phyloP scores from a whole-genome alignment of 2,329 filamentous ascomycete species.

The Sarocladium kiliense region DNA sequence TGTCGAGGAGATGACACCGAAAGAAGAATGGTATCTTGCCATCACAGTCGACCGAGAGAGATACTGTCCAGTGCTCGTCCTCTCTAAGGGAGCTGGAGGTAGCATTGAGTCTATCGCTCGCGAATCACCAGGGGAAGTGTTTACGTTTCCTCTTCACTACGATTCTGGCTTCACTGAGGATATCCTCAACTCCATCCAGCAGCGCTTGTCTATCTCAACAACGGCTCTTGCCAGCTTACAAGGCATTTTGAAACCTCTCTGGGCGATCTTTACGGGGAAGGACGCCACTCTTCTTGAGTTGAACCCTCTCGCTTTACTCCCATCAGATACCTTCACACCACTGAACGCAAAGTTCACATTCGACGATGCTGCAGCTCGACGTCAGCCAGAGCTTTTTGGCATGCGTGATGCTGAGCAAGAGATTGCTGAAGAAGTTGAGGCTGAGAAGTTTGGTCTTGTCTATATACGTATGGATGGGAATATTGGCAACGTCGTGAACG shows the following conservation, averaged over 20 bases:
- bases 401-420: conserved; percentile 29
- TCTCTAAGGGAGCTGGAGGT: conserved; percentile 20
- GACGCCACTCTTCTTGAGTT: conserved; percentile 43
- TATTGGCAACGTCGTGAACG: conserved; percentile 83
- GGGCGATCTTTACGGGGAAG: conserved; percentile 35
- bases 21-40: conserved; percentile 32
- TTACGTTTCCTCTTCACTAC: conserved; percentile 20
- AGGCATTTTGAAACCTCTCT: conserved; percentile 18
- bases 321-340: conserved; percentile 19
- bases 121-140: conserved; percentile 1
- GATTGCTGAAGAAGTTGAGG: conserved; percentile 28
- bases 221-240: conserved; percentile 14
- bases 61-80: conserved; percentile 29
- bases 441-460: conserved; percentile 64
- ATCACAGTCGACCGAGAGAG: conserved; percentile 38
- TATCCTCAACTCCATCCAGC: conserved; percentile 15
- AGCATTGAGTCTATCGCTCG: conserved; percentile 16
- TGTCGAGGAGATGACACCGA: conserved; percentile 21
- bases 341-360: conserved; percentile 37
- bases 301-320: conserved; percentile 25
- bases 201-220: not conserved
- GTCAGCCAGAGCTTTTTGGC: conserved; percentile 34
- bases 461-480: conserved; percentile 62
- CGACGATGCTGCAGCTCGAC: conserved; percentile 40
- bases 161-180: conserved; percentile 21